Base-by-base conservation (phyloP, 495 filamentous ascomycete species). In the Extremus antarcticus region DNA sequence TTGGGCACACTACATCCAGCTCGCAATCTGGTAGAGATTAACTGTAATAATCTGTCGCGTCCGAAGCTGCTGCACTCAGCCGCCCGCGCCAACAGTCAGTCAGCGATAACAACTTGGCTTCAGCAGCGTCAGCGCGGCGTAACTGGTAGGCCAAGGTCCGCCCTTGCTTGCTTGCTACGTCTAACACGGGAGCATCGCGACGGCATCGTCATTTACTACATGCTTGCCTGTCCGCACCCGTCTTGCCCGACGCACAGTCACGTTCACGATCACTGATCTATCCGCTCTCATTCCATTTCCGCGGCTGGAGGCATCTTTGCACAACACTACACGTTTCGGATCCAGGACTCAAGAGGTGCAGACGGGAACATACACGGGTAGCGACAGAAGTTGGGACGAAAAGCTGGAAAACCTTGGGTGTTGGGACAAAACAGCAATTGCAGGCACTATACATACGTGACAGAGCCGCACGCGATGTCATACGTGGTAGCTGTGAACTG, bases 401-500 rank as follows among this genome's bases (percentile, higher is more conserved):
- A 35, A 35, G 29, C 29, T 35, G 13, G 7, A 35, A 4, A 13
- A 13, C 7, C 29, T 4, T 17, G n/a, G 19, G 41, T n/a, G 4
- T 45, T n/a, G 19, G 41, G 16, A 45, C 41, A 21, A 45, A n/a
- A 39, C 9, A 7, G 41, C 41, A 45, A 45, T 45, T 17, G 15
- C 41, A 45, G 16, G 41, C 15, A 17, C n/a, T 21, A 45, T 4
- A 48, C 46, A 22, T 25, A 48, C 17, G 24, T 48, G 46, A 48
- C 4, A 25, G 23, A 25, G 13, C 11, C 9, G 46, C 3, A 9
- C 57, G 57, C 48, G 52, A 63, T 63, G 60, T 59, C 56, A 63
- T 55, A 48, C 53, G 53, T 24, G 43, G 48, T 46, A 17, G 56
- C 55, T 50, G 51, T 61, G 60, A 65, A 61, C 24, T 57, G 51